Conservation (phyloP, 2,329 filamentous ascomycete genomes). For the Colletotrichum echinochloae region DNA sequence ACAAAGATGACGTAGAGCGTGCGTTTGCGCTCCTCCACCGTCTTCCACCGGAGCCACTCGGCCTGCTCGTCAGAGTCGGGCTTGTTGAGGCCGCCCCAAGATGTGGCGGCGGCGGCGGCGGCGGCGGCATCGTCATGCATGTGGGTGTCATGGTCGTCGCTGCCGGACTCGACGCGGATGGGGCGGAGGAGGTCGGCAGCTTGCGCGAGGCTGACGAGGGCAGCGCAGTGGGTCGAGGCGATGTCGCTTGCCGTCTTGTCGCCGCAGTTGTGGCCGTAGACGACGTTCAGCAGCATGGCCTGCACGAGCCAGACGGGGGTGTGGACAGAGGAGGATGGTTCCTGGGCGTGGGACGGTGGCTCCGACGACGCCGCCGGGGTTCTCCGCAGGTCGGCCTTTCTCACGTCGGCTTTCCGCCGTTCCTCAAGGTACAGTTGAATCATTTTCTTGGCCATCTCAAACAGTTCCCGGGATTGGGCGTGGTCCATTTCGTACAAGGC, state of each 20-base stretch:
- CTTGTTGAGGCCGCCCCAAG: constrained; percentile 59
- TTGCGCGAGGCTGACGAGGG: constrained; percentile 89
- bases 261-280: constrained; percentile 94
- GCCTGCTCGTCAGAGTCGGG: constrained; percentile 68
- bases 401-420: constrained; percentile 85
- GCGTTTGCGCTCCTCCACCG: constrained; percentile 88
- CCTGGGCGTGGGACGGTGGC: constrained; percentile 60
- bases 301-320: constrained; percentile 96
- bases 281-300: constrained; percentile 95
- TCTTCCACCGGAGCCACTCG: constrained; percentile 94
- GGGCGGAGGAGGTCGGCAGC: constrained; percentile 78
- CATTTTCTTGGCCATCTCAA: constrained; percentile 95
- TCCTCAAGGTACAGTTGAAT: constrained; percentile 94
- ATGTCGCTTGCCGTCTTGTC: constrained; percentile 93
- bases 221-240: constrained; percentile 90
- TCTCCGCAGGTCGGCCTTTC: constrained; percentile 69
- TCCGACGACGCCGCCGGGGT: constrained; percentile 54
- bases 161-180: constrained; percentile 56
- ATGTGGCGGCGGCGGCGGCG: too few relatives aligned
- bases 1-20: constrained; percentile 93
- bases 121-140: constrained; percentile 68
- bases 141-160: constrained; percentile 65
- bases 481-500: constrained; percentile 87
- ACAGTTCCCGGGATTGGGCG: constrained; percentile 83
- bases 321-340: constrained; percentile 72